Evolutionary conservation across 805 yeast genomes (phyloP).

Genomic region (Pichia californica): DNA sequence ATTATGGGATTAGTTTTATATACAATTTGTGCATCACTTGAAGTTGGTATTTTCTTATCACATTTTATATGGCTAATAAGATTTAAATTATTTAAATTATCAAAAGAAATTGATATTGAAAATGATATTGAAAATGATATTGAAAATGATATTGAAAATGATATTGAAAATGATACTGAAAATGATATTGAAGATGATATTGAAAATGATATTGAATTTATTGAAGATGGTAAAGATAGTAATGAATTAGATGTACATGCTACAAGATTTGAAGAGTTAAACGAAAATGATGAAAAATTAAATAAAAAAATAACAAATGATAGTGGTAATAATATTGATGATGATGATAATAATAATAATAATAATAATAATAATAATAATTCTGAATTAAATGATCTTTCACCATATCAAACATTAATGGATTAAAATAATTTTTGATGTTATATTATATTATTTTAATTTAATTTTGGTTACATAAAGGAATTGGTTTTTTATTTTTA

Average conservation of each 20-base stretch:
- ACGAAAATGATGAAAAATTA: too few species aligned
- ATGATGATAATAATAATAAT: not conserved
- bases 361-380: too few species aligned
- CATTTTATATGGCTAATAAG: slow-evolving; percentile 66
- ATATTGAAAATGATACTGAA: not conserved
- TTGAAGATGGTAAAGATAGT: not conserved
- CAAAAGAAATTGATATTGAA: slow-evolving; percentile 1
- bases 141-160: not conserved
- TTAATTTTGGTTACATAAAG: too few species aligned
- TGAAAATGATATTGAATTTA: not conserved
- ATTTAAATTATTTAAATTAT: slow-evolving; percentile 24
- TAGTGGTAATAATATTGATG: not conserved
- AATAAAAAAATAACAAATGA: not conserved
- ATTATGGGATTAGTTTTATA: slow-evolving; percentile 76
- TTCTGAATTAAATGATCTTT: not conserved
- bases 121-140: not conserved
- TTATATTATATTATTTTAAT: too few species aligned
- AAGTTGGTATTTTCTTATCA: slow-evolving; percentile 66
- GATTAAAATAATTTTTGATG: too few species aligned
- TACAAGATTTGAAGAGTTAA: too few species aligned
- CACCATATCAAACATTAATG: not conserved
- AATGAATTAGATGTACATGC: not conserved
- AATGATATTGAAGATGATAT: not conserved
- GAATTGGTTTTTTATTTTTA: too few species aligned
- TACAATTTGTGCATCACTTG: slow-evolving; percentile 64